Percentiles rank a stretch among this genome's conserved stretches.
Conservation (phyloP, 1,284 basidiomycete genomes). For the Pterulicium gracile region DNA sequence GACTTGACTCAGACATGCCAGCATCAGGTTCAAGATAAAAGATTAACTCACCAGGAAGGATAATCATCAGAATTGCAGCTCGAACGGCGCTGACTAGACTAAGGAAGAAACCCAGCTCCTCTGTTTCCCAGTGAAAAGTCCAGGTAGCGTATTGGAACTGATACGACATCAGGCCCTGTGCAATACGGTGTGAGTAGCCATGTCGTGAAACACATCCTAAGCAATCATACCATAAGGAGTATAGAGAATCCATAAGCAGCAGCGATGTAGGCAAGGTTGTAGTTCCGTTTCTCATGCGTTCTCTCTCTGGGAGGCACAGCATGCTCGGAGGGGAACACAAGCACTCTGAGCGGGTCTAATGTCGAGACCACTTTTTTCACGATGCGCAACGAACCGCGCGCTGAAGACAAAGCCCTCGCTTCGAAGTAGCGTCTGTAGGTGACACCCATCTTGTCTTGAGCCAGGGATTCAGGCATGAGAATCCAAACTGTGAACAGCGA, state of each 20-base stretch:
- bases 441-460: slow-evolving; percentile 27
- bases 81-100: slow-evolving; percentile 49
- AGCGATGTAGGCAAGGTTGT: slow-evolving; percentile 56
- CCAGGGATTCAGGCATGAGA: slow-evolving; percentile 70
- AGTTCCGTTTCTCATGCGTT: slow-evolving; percentile 55
- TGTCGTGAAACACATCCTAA: not conserved
- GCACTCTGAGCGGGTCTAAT: slow-evolving; percentile 54
- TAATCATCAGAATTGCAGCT: slow-evolving; percentile 46
- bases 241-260: slow-evolving; percentile 42
- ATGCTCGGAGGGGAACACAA: slow-evolving; percentile 36
- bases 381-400: slow-evolving; percentile 13
- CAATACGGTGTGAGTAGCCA: slow-evolving; percentile 4
- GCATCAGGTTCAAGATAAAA: too few relatives aligned
- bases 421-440: slow-evolving; percentile 24
- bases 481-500: slow-evolving; percentile 43
- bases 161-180: slow-evolving; percentile 50
- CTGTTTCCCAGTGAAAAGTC: slow-evolving; percentile 64
- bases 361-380: slow-evolving; percentile 39
- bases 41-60: slow-evolving; percentile 51
- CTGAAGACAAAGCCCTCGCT: not conserved
- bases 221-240: slow-evolving; percentile 41
- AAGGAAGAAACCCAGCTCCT: slow-evolving; percentile 73
- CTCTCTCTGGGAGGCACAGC: slow-evolving; percentile 24
- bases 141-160: slow-evolving; percentile 64
- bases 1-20: too few relatives aligned